Percentiles rank a stretch among this genome's conserved stretches.
Evolutionary conservation across 257 asterid genomes (phyloP).

Genomic region (Scutellaria baicalensis): DNA sequence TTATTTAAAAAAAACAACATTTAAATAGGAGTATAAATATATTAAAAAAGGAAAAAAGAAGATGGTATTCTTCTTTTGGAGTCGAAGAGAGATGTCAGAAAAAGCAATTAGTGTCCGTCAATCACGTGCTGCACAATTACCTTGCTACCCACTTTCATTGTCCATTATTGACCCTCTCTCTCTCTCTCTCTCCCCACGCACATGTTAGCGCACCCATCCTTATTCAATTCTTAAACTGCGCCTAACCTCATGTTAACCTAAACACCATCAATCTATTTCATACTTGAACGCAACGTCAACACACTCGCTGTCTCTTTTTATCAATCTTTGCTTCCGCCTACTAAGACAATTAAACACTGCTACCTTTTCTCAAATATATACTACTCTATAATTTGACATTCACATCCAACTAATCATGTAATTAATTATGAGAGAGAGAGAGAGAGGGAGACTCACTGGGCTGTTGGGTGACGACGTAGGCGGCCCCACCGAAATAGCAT

Average conservation of each 20-base stretch:
- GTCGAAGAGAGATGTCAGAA: constrained; percentile 2
- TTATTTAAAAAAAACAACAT: too few species aligned
- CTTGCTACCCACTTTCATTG: constrained; percentile 9
- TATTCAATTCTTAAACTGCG: constrained; percentile 1
- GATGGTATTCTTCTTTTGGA: too few species aligned
- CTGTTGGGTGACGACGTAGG: constrained; percentile 46
- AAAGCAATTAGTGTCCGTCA: constrained; percentile 22
- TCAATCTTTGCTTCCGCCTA: too few species aligned
- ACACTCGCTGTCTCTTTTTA: too few species aligned
- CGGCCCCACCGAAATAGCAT: constrained; percentile 91
- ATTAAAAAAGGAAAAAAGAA: not conserved
- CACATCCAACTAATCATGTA: not conserved
- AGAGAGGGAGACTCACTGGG: constrained; percentile 54
- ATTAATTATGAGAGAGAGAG: too few species aligned
- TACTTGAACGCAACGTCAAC: too few species aligned
- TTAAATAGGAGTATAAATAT: too few species aligned
- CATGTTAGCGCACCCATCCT: constrained; percentile 25
- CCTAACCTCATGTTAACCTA: not conserved
- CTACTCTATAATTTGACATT: not conserved
- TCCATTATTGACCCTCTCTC: not conserved
- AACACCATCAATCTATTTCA: too few species aligned
- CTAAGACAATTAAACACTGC: too few species aligned
- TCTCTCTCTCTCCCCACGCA: too few species aligned
- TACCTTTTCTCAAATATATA: too few species aligned
- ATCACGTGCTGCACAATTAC: constrained; percentile 41